Percentiles rank a stretch among this genome's conserved stretches.
Conservation (phyloP, 2,329 filamentous ascomycete genomes). For the Alternaria triticimaculans region DNA sequence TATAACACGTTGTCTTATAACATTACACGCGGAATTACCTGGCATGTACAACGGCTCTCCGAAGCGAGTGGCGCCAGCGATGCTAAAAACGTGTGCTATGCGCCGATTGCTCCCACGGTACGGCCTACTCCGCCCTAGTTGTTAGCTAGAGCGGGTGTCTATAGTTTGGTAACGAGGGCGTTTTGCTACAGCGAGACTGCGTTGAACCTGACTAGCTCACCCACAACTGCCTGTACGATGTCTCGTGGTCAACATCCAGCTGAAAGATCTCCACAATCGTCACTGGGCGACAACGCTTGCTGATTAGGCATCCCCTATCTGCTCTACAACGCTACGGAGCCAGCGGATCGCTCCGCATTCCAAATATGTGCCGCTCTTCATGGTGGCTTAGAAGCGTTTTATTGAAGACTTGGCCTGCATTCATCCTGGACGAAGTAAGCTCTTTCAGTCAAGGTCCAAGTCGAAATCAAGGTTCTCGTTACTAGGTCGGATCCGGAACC, state of each 20-base stretch:
- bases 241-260: conserved; percentile 15
- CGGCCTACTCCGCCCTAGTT: conserved; percentile 30
- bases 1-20: conserved; percentile 37
- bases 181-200: conserved; percentile 13
- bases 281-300: conserved; percentile 21
- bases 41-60: conserved; percentile 22
- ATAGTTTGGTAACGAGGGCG: conserved; percentile 22
- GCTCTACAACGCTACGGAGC: conserved; percentile 20
- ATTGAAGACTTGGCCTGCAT: conserved; percentile 28
- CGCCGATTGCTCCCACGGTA: conserved; percentile 21
- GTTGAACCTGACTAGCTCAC: conserved; percentile 3
- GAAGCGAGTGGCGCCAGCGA: conserved; percentile 34
- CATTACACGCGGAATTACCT: conserved; percentile 30
- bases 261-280: conserved; percentile 25
- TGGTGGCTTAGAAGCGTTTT: conserved; percentile 25
- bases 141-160: conserved; percentile 15
- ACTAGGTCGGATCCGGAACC: not conserved
- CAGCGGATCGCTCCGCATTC: conserved; percentile 42
- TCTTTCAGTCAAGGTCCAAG: not conserved
- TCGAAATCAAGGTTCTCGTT: not conserved
- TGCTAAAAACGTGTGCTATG: conserved; percentile 21
- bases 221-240: conserved; percentile 10
- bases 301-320: not conserved
- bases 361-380: conserved; percentile 29
- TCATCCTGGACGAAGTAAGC: not conserved